A percentile compares a stretch with the other conserved stretches of the same genome.
phyloP scores from a whole-genome alignment of 2,329 filamentous ascomycete species.

The Bipolaris bicolor region DNA sequence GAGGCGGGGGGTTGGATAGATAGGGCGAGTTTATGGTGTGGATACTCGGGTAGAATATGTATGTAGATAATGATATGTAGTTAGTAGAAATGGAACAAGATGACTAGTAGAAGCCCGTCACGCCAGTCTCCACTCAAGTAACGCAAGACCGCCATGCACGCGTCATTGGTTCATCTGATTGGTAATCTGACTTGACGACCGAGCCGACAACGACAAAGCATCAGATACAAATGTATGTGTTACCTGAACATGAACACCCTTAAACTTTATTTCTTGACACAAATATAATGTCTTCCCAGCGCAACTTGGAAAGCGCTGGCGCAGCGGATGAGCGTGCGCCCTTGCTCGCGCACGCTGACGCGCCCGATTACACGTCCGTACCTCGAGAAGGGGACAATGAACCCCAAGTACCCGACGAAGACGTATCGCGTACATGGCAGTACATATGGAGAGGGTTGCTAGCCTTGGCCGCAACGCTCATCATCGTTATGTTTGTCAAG shows the following conservation, averaged over 20 bases:
- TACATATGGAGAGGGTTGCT: conserved; percentile 29
- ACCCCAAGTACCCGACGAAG: conserved; percentile 19
- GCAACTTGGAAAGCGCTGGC: conserved; percentile 12
- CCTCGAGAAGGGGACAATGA: conserved; percentile 11
- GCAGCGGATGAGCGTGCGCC: conserved; percentile 30
- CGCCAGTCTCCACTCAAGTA: too few relatives aligned
- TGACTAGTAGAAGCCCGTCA: too few relatives aligned
- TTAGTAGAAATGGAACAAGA: too few relatives aligned
- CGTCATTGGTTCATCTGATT: background rate
- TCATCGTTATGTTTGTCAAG: conserved; percentile 32
- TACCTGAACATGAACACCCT: too few relatives aligned
- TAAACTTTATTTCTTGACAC: background rate
- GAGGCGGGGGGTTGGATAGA: too few relatives aligned
- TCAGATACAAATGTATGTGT: background rate
- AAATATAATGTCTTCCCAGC: conserved; percentile 19
- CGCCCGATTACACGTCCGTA: conserved; percentile 4
- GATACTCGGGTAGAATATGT: too few relatives aligned
- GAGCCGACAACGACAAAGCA: background rate
- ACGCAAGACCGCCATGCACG: background rate
- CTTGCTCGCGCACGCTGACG: conserved; percentile 21
- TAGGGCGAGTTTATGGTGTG: too few relatives aligned
- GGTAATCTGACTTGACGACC: background rate
- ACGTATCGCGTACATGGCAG: conserved; percentile 18
- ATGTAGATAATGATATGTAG: too few relatives aligned
- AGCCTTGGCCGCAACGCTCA: conserved; percentile 17